Base-by-base conservation (phyloP, 2,329 filamentous ascomycete genomes). In the Ascosphaera aggregata region DNA sequence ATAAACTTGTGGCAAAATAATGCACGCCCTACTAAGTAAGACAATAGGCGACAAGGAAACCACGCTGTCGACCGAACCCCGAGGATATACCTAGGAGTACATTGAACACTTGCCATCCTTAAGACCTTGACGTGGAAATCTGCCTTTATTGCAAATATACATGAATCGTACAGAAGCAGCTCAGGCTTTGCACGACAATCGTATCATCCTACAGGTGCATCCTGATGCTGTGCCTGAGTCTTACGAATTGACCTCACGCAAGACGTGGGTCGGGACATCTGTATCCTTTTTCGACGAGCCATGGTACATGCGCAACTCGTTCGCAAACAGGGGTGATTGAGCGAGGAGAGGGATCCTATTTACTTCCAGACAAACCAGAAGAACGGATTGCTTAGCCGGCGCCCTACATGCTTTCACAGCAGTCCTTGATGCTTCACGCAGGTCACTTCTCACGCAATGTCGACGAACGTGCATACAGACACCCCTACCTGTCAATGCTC, bases 1-100 rank as follows among this genome's bases (percentile, higher is more conserved):
- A 84, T 58, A 71, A 69, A 53, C 55, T 62, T 42, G 39, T 49
- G 4, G 31, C 38, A 17, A 37, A 40, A 27, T 32, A n/a, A 32
- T 7, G 30, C 38, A 40, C 30, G 13, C 5, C 4, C 4, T 4
- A 32, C 13, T n/a, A 9, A n/a, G 3, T 4, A 32, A 3, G 30
- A n/a, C 9, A 32, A 32, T 9, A 32, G 13, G 30, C 9, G 5
- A 32, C 11, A 11, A 27, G 5, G 22, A 11, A 27, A 5, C 22
- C n/a, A n/a, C n/a, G n/a, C n/a, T n/a, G n/a, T n/a, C n/a, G n/a
- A n/a, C 22, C 22, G 22, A 27, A 27, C 22, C 13, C 22, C n/a
- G n/a, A n/a, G n/a, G n/a, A n/a, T n/a, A n/a, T n/a, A n/a, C n/a
- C n/a, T n/a, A n/a, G n/a, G n/a, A n/a, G n/a, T n/a, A n/a, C n/a